Base-by-base conservation (phyloP, 2,329 filamentous ascomycete genomes). In the Sporothrix curviconia region DNA sequence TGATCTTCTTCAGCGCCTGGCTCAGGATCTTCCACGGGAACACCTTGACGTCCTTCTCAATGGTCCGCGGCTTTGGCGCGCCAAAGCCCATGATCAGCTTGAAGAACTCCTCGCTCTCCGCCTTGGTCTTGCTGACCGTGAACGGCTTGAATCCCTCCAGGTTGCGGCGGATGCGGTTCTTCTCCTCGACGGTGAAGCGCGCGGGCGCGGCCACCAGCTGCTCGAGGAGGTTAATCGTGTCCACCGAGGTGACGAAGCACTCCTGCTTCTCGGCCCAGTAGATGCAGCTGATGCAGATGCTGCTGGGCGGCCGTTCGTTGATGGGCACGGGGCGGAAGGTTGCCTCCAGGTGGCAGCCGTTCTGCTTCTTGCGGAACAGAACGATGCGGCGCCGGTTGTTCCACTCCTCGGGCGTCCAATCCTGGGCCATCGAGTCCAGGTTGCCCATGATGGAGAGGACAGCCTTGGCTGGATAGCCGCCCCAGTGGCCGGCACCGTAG, bases 21-120 rank as follows among this genome's bases (percentile, higher is more conserved):
- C 83, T 82, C 44, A 99, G 79, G 60, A 94, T 90, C 72, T 91
- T 94, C 94, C 94, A 99, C 4, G 91, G 87, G 68, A 97, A 99
- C 12, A 97, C 94, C 75, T 99, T 99, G 69, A 99, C 92, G 67
- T 97, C 92, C 76, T 99, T 99, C 76, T 97, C 94, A 63, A 99
- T 99, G 68, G 97, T 96, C 61, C 94, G 82, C 17, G 94, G 94
- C 73, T 97, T 97, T 2, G 94, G 94, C 60, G 87, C 89, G 12
- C 91, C 90, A 68, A 97, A 97, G 1, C 85, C 90, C 94, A 99
- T 99, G 74, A 99, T 97, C 66, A 96, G 81, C 76, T 96, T 96
- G 84, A 97, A 97, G 72, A 97, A 97, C 56, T 95, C 90, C 70
- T 97, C 92, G 69, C 89, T 96, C 59, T 97, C 92, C 1, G 85